Conservation (phyloP, 345 rosid genomes). For the Eucalyptus pauciflora region DNA sequence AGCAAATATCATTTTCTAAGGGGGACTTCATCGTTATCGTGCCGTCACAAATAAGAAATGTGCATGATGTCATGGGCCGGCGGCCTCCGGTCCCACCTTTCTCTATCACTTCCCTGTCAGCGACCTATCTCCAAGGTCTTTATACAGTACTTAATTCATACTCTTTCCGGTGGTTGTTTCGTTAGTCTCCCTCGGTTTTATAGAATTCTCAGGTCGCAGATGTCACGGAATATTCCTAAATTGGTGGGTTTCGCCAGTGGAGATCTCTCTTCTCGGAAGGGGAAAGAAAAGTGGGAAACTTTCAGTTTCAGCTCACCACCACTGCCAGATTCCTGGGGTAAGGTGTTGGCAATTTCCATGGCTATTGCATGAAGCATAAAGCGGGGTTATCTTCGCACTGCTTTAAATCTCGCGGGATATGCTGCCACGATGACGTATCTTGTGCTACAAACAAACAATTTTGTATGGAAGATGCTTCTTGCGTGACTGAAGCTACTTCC, state of each 20-base stretch:
- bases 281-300: neutral
- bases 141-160: neutral
- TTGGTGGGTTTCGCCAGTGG: neutral
- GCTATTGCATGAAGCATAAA: neutral
- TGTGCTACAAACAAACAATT: neutral
- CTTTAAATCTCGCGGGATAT: neutral
- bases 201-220: neutral
- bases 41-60: conserved; percentile 44
- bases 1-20: conserved; percentile 1
- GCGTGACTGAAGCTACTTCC: neutral
- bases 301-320: neutral
- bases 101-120: neutral
- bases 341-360: neutral
- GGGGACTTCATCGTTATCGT: conserved; percentile 16
- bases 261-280: neutral
- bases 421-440: neutral
- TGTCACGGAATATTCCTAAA: neutral
- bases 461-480: neutral
- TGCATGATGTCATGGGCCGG: conserved; percentile 31
- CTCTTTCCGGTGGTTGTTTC: neutral
- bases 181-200: neutral
- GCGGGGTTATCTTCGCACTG: neutral
- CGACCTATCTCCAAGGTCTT: neutral
- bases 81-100: neutral
- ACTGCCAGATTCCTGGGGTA: neutral